Conservation (phyloP, 2,329 filamentous ascomycete species). For the Neophaeococcomyces aloes region DNA sequence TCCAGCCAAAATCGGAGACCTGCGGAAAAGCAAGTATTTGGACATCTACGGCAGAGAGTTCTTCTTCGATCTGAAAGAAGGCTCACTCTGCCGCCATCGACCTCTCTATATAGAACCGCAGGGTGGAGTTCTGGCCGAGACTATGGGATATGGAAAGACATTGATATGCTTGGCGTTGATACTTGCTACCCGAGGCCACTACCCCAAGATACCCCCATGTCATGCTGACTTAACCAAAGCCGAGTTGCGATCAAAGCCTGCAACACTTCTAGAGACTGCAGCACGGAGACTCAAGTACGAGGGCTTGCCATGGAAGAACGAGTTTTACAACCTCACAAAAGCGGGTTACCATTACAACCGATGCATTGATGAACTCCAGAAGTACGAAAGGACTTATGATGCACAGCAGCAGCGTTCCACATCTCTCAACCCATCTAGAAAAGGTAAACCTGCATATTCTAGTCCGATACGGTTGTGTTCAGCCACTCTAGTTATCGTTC, state of each 20-base stretch:
- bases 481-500: slow-evolving; percentile 68
- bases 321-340: slow-evolving; percentile 45
- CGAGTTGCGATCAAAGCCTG: slow-evolving; percentile 41
- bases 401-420: slow-evolving; percentile 40
- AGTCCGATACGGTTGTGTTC: slow-evolving; percentile 50
- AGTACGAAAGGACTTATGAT: slow-evolving; percentile 52
- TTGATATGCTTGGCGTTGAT: slow-evolving; percentile 72
- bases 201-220: slow-evolving; percentile 54
- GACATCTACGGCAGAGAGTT: slow-evolving; percentile 55
- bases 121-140: slow-evolving; percentile 48
- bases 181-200: slow-evolving; percentile 61
- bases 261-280: slow-evolving; percentile 63
- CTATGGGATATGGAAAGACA: slow-evolving; percentile 64
- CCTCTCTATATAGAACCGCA: slow-evolving; percentile 61
- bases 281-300: slow-evolving; percentile 57
- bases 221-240: slow-evolving; percentile 38
- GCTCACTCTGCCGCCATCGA: slow-evolving; percentile 53
- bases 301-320: slow-evolving; percentile 59
- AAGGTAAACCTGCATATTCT: slow-evolving; percentile 23
- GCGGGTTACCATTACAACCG: slow-evolving; percentile 42
- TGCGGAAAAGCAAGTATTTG: slow-evolving; percentile 51
- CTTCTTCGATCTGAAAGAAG: slow-evolving; percentile 59
- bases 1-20: slow-evolving; percentile 57
- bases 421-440: slow-evolving; percentile 26
- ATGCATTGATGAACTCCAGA: slow-evolving; percentile 47